Evolutionary conservation across 371 early-diverging fungal genomes (phyloP).

Genomic region (Mucor sp.): DNA sequence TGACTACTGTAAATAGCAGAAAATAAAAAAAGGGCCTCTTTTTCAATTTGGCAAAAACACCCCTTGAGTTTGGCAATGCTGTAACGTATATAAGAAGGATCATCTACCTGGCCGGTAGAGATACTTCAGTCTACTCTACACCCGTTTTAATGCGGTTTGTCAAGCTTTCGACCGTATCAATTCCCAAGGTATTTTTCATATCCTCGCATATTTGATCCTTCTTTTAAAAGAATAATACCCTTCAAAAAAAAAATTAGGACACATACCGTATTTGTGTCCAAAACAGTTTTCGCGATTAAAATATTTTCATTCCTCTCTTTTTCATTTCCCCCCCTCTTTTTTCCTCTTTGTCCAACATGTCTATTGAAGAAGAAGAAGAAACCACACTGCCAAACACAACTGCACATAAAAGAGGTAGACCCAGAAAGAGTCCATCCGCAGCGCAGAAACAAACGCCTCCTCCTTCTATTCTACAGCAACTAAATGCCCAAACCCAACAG

Average conservation of each 20-base stretch:
- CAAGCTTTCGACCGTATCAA: slow-evolving; percentile 16
- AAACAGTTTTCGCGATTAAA: slow-evolving; percentile 4
- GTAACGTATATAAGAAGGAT: no score
- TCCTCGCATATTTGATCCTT: slow-evolving; percentile 15
- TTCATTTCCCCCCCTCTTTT: neutral
- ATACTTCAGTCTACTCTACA: no score
- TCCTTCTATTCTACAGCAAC: neutral
- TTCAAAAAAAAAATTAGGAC: no score
- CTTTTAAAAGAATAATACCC: slow-evolving; percentile 3
- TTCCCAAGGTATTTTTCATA: slow-evolving; percentile 12
- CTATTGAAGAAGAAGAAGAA: neutral
- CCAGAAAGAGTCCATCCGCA: slow-evolving; percentile 5
- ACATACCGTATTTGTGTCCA: no score
- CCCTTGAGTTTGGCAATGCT: no score
- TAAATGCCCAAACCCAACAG: neutral
- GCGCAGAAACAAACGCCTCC: neutral
- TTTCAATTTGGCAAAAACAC: no score
- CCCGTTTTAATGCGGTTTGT: slow-evolving; percentile 13
- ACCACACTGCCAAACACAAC: neutral
- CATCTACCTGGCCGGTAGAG: no score
- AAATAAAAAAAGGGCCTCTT: no score
- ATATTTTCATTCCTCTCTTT: neutral
- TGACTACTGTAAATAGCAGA: neutral
- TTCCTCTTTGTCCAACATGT: neutral
- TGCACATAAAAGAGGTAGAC: slow-evolving; percentile 18